Conservation (phyloP, 257 asterid genomes). For the Ehretia macrophylla region DNA sequence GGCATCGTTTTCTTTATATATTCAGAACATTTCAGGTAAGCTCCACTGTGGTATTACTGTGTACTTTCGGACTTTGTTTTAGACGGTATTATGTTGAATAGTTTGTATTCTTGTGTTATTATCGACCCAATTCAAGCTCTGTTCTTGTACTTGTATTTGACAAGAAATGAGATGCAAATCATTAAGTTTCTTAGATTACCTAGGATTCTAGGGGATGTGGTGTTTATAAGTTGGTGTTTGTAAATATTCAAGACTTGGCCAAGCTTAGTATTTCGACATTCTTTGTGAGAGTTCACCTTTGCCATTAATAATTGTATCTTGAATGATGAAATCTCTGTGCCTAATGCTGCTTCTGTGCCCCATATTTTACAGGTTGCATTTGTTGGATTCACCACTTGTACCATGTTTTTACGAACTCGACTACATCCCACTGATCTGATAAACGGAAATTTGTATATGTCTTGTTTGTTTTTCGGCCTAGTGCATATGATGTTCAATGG, state of each 20-base stretch:
- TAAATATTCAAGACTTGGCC: no score
- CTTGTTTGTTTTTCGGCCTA: slow-evolving; percentile 68
- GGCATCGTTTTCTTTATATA: slow-evolving; percentile 66
- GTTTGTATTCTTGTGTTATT: not conserved
- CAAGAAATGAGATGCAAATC: no score
- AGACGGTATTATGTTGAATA: not conserved
- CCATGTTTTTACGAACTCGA: slow-evolving; percentile 73
- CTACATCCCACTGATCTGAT: slow-evolving; percentile 59
- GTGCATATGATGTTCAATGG: slow-evolving; percentile 97
- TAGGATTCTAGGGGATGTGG: no score
- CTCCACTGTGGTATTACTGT: slow-evolving; percentile 5
- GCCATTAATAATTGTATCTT: no score
- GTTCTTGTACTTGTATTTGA: not conserved
- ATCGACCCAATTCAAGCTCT: not conserved
- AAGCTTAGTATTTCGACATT: no score
- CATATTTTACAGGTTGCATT: slow-evolving; percentile 67
- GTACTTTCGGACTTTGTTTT: not conserved
- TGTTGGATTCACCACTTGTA: slow-evolving; percentile 72
- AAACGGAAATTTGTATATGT: slow-evolving; percentile 61
- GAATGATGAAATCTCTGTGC: no score
- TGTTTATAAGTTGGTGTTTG: no score
- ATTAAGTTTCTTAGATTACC: no score
- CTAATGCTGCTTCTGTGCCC: no score
- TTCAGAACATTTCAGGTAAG: slow-evolving; percentile 81
- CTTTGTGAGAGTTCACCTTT: no score